These are phyloP conservation scores for Cymodocea nodosa DNA, from an alignment of 116 monocot genomes.

Conservation along the genomic window DNA sequence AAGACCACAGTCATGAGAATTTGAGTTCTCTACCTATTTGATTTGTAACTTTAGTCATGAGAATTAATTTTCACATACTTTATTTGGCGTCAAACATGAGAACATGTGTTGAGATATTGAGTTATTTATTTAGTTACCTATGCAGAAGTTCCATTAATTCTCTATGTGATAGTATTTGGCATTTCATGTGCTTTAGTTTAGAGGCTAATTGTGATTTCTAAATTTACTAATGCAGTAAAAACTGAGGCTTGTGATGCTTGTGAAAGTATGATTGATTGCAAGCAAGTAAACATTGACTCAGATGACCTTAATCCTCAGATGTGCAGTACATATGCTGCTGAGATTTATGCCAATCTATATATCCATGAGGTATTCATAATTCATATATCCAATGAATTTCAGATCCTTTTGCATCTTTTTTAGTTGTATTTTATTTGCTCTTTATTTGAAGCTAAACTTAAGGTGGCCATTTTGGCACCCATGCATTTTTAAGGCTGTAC, in stretches of 20 bases:
- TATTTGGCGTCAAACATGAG: too few species aligned
- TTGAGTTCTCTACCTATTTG: too few species aligned
- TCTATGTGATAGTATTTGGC: neutral
- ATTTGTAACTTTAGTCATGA: too few species aligned
- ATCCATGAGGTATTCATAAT: constrained; percentile 46
- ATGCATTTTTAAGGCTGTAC: neutral
- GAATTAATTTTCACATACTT: too few species aligned
- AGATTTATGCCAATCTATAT: constrained; percentile 54
- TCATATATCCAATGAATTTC: neutral
- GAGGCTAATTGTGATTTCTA: neutral
- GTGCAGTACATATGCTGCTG: constrained; percentile 61
- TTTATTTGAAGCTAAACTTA: neutral
- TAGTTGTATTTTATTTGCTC: neutral
- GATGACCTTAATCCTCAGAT: constrained; percentile 72
- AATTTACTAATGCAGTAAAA: constrained; percentile 14
- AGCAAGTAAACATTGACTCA: constrained; percentile 58
- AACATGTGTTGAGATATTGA: too few species aligned
- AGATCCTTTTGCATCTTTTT: neutral
- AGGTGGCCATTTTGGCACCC: neutral
- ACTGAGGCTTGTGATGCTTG: constrained; percentile 7
- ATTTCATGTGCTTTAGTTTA: neutral
- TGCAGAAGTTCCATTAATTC: neutral
- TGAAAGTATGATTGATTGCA: constrained; percentile 15
- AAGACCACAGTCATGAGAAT: too few species aligned
- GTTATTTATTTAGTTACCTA: too few species aligned